phyloP scores from a whole-genome alignment of 1,139 yeast genomes.

The Ashbya aceris region DNA sequence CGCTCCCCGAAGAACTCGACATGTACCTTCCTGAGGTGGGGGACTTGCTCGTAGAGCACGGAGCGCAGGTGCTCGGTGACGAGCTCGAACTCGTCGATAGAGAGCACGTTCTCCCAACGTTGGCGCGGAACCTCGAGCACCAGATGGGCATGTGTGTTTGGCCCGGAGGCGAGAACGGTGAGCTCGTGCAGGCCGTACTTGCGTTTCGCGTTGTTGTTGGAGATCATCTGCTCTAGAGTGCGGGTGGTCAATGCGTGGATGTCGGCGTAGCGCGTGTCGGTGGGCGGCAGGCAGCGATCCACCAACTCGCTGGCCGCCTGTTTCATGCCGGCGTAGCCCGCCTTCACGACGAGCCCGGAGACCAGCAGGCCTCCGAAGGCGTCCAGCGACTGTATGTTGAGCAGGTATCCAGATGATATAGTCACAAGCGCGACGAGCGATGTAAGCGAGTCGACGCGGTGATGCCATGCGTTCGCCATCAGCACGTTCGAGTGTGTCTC shows the following conservation, averaged over 20 bases:
- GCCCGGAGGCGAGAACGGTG: conserved; percentile 61
- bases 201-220: conserved; percentile 32
- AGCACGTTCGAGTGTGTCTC: conserved; percentile 77
- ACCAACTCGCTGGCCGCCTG: conserved; percentile 66
- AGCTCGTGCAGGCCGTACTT: conserved; percentile 39
- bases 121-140: conserved; percentile 36
- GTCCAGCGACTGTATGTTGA: conserved; percentile 76
- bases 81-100: conserved; percentile 38
- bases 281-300: conserved; percentile 43
- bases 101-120: conserved; percentile 36
- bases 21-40: conserved; percentile 28
- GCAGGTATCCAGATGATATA: conserved; percentile 73
- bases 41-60: conserved; percentile 19
- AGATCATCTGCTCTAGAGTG: conserved; percentile 28
- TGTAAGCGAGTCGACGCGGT: conserved; percentile 89
- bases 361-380: conserved; percentile 86
- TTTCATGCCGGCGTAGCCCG: conserved; percentile 70
- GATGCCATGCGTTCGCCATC: conserved; percentile 98
- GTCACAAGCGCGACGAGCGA: conserved; percentile 85
- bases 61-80: conserved; percentile 33
- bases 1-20: conserved; percentile 31
- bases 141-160: conserved; percentile 41
- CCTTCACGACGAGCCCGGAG: conserved; percentile 68
- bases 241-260: conserved; percentile 34
- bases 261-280: conserved; percentile 35